phyloP scores from a whole-genome alignment of 129 eudicot genomes.

The Flaveria linearis region DNA sequence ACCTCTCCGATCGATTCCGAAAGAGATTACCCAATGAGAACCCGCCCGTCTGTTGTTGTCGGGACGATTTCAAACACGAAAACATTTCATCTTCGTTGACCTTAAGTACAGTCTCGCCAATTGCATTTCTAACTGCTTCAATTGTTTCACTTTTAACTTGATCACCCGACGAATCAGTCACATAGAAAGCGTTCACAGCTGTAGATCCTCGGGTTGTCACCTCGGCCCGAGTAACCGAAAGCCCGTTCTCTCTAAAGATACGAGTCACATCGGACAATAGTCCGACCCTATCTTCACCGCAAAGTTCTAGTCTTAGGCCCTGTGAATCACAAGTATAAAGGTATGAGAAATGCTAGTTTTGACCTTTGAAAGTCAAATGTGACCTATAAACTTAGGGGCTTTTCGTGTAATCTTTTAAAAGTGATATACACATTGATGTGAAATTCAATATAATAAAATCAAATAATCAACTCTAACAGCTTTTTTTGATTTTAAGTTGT shows the following conservation, averaged over 20 bases:
- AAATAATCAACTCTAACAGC: too few relatives aligned
- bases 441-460: too few relatives aligned
- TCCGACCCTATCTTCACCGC: slow-evolving; percentile 76
- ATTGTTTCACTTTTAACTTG: slow-evolving; percentile 63
- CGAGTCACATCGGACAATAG: slow-evolving; percentile 79
- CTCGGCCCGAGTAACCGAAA: slow-evolving; percentile 80
- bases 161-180: slow-evolving; percentile 63
- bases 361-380: neutral
- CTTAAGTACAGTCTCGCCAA: slow-evolving; percentile 58
- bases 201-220: slow-evolving; percentile 70
- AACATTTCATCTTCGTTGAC: slow-evolving; percentile 57
- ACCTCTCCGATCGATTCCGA: slow-evolving; percentile 63
- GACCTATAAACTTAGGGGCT: neutral
- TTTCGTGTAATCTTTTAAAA: too few relatives aligned
- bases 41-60: slow-evolving; percentile 46
- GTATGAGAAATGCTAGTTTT: neutral
- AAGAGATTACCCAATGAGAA: slow-evolving; percentile 67
- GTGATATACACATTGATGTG: too few relatives aligned
- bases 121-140: slow-evolving; percentile 66
- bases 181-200: slow-evolving; percentile 74
- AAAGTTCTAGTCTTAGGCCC: slow-evolving; percentile 78
- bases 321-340: slow-evolving; percentile 20
- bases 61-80: slow-evolving; percentile 32
- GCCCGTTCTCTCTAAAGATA: slow-evolving; percentile 80
- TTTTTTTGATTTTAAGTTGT: too few relatives aligned